Conservation (phyloP, 345 rosid species). For the Turnera subulata region DNA sequence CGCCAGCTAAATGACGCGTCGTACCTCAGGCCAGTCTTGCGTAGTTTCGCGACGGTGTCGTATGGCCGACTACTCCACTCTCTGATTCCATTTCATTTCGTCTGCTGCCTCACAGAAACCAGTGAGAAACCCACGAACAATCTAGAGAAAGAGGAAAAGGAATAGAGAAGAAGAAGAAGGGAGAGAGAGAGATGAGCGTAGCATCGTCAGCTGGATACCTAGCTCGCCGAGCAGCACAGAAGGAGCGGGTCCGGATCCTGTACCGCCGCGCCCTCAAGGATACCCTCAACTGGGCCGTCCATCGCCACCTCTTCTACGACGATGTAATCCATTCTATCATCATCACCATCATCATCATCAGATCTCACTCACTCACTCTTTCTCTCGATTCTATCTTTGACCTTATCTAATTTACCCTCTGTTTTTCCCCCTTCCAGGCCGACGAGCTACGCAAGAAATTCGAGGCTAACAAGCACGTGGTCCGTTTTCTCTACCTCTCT, state of each 20-base stretch:
- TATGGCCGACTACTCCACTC: not conserved
- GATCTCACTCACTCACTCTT: conserved; percentile 2
- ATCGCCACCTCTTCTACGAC: conserved; percentile 83
- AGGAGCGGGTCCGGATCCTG: conserved; percentile 85
- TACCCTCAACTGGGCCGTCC: conserved; percentile 95
- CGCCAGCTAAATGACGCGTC: no score
- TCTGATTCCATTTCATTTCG: not conserved
- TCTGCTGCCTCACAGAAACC: no score
- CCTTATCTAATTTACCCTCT: not conserved
- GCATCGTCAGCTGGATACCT: conserved; percentile 59
- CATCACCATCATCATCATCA: not conserved
- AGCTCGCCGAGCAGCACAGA: conserved; percentile 85
- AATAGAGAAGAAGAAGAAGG: not conserved
- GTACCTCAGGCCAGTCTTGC: no score
- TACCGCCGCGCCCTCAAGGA: conserved; percentile 94
- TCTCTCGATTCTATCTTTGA: not conserved
- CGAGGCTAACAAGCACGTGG: conserved; percentile 82
- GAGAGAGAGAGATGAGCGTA: conserved; percentile 53
- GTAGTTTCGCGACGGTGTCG: conserved; percentile 6
- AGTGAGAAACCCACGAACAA: not conserved
- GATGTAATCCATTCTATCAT: conserved; percentile 40
- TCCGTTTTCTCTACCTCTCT: conserved; percentile 19
- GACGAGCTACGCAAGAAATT: conserved; percentile 73
- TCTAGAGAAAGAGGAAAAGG: not conserved
- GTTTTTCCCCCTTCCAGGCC: conserved; percentile 43